Evolutionary conservation across 257 asterid genomes (phyloP), one percentile per base, ranked within the genome.

Genomic region (Solanum microdontum): DNA sequence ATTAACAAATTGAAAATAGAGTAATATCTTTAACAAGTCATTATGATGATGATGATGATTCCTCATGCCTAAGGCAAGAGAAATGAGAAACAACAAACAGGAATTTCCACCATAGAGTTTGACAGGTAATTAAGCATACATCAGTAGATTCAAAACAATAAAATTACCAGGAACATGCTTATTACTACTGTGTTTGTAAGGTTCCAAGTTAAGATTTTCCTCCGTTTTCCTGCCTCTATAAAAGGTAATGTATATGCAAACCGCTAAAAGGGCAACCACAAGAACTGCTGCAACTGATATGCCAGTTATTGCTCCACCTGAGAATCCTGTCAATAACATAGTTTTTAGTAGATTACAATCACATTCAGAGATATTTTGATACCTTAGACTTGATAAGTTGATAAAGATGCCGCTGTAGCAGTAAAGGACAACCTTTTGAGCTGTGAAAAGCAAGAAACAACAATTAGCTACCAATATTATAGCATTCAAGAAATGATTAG

Each of bases 281-380:
- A 91, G 64, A 75, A 92, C 88, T 8, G 92, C 94, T 77, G 93
- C 98, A 88, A 94, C 82, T 39, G 94, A 88, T 88, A 95, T 94
- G 66, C 97, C 99, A 84, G 98, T 95, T 76, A 96, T 92, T 66
- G 93, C 97, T 86, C 94, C 98, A 68, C 90, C 91, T 13, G 98
- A 93, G 13, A 95, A 32, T 89, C 99, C 98, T 95, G 95, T 74
- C 80, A 83, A 72, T 26, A 28, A 80, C 28, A 10, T 15, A 30
- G 43, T 9, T 19, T 48, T 82, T 48, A 82, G 70, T 82, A 48
- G 43, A 48, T 88, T 84, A 36, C 83, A 79, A 48, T 17, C 40
- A 84, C 87, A 83, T 87, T 68, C 89, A 84, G 40, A 83, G 73
- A n/a, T 21, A 9, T 68, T 28, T 80, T 40, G 76, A 58, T 7